Base-by-base conservation (phyloP, 2,329 filamentous ascomycete species). In the Alternaria alternata region DNA sequence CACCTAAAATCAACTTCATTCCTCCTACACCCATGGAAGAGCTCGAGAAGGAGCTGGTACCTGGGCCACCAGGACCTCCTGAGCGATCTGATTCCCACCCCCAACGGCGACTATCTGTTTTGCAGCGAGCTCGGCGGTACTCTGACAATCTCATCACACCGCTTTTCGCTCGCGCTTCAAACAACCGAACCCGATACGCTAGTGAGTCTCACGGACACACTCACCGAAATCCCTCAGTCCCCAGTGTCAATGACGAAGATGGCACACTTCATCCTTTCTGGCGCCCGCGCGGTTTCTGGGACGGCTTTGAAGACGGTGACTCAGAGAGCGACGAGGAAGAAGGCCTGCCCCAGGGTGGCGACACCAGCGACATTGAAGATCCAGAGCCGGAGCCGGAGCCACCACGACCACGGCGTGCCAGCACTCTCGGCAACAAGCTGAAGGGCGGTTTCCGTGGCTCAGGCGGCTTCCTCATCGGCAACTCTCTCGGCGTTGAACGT, bases 241-340 rank as follows among this genome's bases (percentile, higher is more conserved):
- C 75, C 1, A 74, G 64, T 6, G 74, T 77, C 12, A 72, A 67
- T 20, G 73, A 76, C 18, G 68, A 75, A 47, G 81, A 86, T 54
- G 80, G 80, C 43, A 81, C 81, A 41, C 74, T 88, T 6, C 84
- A 88, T 64, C 86, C 87, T 2, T 87, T 89, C 70, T 89, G 88
- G 88, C 82, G 84, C 22, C 87, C 87, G 2, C 83, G 84, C 38
- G 83, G 83, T n/a, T 88, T 89, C 74, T 89, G 86, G 86, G 86
- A 88, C 39, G 85, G 85, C 39, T 86, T 79, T 52, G 73, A 75
- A n/a, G 77, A 79, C 55, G 78, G 71, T 24, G 78, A 81, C 8
- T 74, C 74, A 5, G 75, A 78, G 18, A 75, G 73, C 18, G 75
- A 67, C 4, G 66, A 77, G 18, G 72, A 76, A 18, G 75, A 78